Conservation (phyloP, 176 grass and related monocot genomes). For the Rhynchospora breviuscula region DNA sequence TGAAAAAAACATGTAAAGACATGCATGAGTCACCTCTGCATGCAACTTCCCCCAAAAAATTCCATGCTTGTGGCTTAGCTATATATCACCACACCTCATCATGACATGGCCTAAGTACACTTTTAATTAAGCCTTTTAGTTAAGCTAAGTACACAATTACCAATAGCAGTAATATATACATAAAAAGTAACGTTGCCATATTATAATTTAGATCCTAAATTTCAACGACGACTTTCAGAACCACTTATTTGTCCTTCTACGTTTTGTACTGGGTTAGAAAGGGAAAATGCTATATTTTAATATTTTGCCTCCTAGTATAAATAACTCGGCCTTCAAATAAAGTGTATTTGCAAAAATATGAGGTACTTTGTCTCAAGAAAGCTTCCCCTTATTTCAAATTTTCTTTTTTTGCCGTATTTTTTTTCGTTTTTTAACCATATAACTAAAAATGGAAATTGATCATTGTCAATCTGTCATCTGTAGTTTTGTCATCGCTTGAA, state of each 20-base stretch:
- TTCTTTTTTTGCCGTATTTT: too few relatives aligned
- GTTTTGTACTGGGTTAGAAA: background rate
- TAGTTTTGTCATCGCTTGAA: too few relatives aligned
- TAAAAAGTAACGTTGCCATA: background rate
- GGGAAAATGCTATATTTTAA: background rate
- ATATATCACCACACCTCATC: constrained; percentile 38
- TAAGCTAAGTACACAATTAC: background rate
- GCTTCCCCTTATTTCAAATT: background rate
- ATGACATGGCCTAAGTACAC: constrained; percentile 23
- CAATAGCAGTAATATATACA: background rate
- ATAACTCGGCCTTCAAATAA: background rate
- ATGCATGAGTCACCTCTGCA: constrained; percentile 35
- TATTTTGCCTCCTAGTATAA: background rate
- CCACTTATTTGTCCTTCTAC: background rate
- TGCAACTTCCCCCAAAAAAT: constrained; percentile 34
- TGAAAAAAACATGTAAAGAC: constrained; percentile 26
- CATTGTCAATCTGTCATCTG: too few relatives aligned
- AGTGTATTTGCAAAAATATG: background rate
- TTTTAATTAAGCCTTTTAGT: constrained; percentile 2
- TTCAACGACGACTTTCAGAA: background rate
- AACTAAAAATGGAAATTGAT: background rate
- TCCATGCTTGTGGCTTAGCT: constrained; percentile 28
- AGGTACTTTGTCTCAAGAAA: background rate
- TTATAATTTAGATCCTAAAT: background rate
- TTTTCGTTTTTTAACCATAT: background rate